Percentiles rank a stretch among this genome's conserved stretches.
Evolutionary conservation across 2,329 filamentous ascomycete genomes (phyloP).

Genomic region (Beauveria medogensis): DNA sequence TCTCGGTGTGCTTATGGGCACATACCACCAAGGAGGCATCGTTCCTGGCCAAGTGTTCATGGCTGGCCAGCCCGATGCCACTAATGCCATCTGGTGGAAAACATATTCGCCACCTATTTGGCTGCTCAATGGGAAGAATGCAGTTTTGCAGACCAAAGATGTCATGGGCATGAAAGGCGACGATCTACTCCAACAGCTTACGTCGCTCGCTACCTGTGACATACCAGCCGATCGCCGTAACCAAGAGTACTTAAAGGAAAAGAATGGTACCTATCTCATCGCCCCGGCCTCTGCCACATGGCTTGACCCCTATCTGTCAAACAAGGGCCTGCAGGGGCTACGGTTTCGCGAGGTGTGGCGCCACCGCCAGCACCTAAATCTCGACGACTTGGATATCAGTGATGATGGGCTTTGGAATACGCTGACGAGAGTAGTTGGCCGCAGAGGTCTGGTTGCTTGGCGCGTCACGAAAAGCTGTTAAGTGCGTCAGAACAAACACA

Average conservation of each 20-base stretch:
- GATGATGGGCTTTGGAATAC: slow-evolving; percentile 70
- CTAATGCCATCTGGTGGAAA: slow-evolving; percentile 74
- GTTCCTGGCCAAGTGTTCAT: slow-evolving; percentile 69
- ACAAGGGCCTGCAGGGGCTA: slow-evolving; percentile 51
- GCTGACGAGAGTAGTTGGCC: slow-evolving; percentile 56
- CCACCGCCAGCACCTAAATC: slow-evolving; percentile 59
- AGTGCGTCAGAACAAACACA: not conserved
- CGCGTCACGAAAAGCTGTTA: slow-evolving; percentile 55
- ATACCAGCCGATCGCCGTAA: slow-evolving; percentile 47
- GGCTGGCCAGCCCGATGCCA: slow-evolving; percentile 59
- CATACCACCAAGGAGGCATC: slow-evolving; percentile 73
- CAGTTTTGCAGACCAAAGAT: slow-evolving; percentile 61
- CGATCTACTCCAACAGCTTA: slow-evolving; percentile 50
- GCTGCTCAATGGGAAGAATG: slow-evolving; percentile 69
- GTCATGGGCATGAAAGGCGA: slow-evolving; percentile 64
- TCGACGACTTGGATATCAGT: slow-evolving; percentile 74
- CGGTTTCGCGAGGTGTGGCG: slow-evolving; percentile 64
- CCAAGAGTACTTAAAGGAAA: slow-evolving; percentile 50
- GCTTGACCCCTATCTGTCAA: slow-evolving; percentile 54
- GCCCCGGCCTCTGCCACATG: slow-evolving; percentile 65
- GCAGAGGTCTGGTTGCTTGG: slow-evolving; percentile 54
- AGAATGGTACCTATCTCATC: slow-evolving; percentile 60
- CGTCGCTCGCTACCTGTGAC: slow-evolving; percentile 54
- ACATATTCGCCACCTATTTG: slow-evolving; percentile 77
- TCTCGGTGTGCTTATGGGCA: slow-evolving; percentile 67